Evolutionary conservation across 1,139 yeast genomes (phyloP).

Genomic region (Geotrichum candidum): DNA sequence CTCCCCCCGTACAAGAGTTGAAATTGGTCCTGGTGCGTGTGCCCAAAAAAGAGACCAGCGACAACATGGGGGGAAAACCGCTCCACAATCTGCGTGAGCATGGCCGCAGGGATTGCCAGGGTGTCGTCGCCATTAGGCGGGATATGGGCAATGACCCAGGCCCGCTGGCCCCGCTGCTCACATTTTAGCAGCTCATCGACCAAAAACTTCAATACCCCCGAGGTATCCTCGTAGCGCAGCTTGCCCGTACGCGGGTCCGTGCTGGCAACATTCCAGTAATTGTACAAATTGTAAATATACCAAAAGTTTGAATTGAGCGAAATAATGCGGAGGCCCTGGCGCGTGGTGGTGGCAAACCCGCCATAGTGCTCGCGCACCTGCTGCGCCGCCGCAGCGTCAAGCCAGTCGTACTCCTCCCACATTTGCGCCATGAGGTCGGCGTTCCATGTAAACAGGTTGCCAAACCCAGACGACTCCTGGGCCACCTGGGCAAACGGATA

Average conservation of each 20-base stretch:
- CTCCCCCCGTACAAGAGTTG: constrained; percentile 46
- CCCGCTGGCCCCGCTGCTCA: constrained; percentile 51
- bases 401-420: constrained; percentile 41
- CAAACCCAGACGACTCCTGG: constrained; percentile 45
- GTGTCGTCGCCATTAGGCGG: constrained; percentile 51
- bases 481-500: constrained; percentile 69
- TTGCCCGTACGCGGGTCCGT: constrained; percentile 30
- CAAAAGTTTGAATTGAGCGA: constrained; percentile 56
- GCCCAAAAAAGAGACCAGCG: constrained; percentile 66
- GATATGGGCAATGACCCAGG: constrained; percentile 60
- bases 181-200: constrained; percentile 51
- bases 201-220: constrained; percentile 55
- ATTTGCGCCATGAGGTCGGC: constrained; percentile 54
- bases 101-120: constrained; percentile 55
- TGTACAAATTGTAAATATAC: constrained; percentile 53
- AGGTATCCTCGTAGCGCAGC: constrained; percentile 42
- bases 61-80: constrained; percentile 61
- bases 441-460: constrained; percentile 53
- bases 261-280: constrained; percentile 47
- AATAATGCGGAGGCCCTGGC: constrained; percentile 50
- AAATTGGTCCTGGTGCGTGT: constrained; percentile 67
- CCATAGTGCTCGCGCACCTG: constrained; percentile 47
- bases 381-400: constrained; percentile 22
- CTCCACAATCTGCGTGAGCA: constrained; percentile 53
- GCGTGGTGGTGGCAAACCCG: constrained; percentile 54